A percentile compares a stretch with the other conserved stretches of the same genome.
These are phyloP conservation scores for Diaporthe sp. DNA, from an alignment of 2,329 filamentous ascomycete genomes.

Conservation along the genomic window DNA sequence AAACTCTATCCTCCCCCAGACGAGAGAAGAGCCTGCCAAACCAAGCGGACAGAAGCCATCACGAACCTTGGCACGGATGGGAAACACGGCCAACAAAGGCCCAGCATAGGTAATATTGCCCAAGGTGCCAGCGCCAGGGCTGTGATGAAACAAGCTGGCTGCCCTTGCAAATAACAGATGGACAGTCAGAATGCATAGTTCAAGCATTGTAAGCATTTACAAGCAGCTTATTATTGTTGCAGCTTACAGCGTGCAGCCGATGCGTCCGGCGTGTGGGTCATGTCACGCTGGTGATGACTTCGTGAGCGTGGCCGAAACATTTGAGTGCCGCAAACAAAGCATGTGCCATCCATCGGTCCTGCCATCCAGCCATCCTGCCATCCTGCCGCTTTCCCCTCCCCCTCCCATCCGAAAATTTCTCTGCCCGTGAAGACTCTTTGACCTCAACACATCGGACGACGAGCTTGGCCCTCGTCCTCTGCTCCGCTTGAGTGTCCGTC, in stretches of 20 bases:
- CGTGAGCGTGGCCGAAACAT: conserved; percentile 21
- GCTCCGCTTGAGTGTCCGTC: background rate
- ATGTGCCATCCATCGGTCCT: conserved; percentile 14
- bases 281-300: conserved; percentile 27
- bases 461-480: background rate
- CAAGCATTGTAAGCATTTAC: conserved; percentile 5
- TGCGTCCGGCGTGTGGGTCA: conserved; percentile 17
- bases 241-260: conserved; percentile 3
- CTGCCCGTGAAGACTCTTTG: conserved; percentile 7
- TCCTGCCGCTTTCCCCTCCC: conserved; percentile 1
- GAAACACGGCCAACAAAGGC: background rate
- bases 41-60: conserved; percentile 12
- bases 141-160: conserved; percentile 11
- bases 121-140: conserved; percentile 7
- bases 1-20: conserved; percentile 19
- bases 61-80: background rate
- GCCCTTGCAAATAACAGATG: conserved; percentile 4
- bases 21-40: background rate
- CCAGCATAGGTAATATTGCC: background rate
- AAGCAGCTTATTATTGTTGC: background rate
- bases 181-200: background rate
- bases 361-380: background rate
- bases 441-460: conserved; percentile 13
- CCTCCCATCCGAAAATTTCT: conserved; percentile 26
- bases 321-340: conserved; percentile 27